A percentile compares a stretch with the other conserved stretches of the same genome.
phyloP scores from a whole-genome alignment of 306 rosid species.

The Mimosa bimucronata region DNA sequence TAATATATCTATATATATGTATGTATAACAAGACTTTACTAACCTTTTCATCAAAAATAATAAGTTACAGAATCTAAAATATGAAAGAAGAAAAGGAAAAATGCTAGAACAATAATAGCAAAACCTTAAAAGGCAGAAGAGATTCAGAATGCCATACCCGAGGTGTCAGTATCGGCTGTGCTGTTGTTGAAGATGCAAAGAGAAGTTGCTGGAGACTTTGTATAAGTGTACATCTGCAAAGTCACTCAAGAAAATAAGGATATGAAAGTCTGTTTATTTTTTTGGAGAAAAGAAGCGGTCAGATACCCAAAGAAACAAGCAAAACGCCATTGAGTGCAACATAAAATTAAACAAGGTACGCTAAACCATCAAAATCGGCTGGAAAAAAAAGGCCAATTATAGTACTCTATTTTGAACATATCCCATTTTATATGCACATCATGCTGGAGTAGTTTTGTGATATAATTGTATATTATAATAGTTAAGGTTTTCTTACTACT shows the following conservation, averaged over 20 bases:
- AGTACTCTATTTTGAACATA: background rate
- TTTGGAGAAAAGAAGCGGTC: background rate
- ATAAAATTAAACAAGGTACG: background rate
- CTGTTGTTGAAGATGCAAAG: constrained; percentile 96
- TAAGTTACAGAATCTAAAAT: constrained; percentile 7
- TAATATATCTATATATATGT: background rate
- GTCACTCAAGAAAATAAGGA: background rate
- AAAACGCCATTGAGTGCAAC: background rate
- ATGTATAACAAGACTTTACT: background rate
- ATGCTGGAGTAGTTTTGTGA: background rate
- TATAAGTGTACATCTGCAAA: constrained; percentile 83
- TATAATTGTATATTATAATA: background rate
- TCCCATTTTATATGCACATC: background rate
- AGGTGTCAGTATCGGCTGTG: constrained; percentile 93
- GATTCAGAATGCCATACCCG: constrained; percentile 60
- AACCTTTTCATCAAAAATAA: background rate
- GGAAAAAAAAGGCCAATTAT: background rate
- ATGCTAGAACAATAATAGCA: constrained; percentile 9
- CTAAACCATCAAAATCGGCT: background rate
- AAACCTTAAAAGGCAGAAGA: constrained; percentile 29
- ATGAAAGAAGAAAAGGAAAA: background rate
- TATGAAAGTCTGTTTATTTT: constrained; percentile 1
- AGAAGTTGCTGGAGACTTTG: constrained; percentile 93
- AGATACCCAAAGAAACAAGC: background rate
- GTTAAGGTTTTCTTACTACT: background rate